phyloP scores from a whole-genome alignment of 345 rosid genomes.

The Ceriops decandra region DNA sequence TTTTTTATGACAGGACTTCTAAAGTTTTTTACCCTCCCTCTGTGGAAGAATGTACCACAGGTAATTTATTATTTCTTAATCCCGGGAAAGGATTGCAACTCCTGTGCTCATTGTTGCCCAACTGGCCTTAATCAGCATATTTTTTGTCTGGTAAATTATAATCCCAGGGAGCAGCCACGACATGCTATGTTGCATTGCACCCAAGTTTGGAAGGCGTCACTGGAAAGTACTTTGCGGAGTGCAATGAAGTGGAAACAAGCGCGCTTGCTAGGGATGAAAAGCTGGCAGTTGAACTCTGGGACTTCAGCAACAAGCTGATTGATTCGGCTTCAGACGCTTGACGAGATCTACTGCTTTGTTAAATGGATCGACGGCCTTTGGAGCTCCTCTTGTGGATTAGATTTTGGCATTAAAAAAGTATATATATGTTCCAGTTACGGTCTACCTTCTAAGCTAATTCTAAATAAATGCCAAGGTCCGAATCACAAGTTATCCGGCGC shows the following conservation, averaged over 20 bases:
- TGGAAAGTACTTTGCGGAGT: slow-evolving; percentile 75
- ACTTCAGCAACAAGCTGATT: slow-evolving; percentile 61
- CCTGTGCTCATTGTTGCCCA: neutral
- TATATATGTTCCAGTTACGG: neutral
- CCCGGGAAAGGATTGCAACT: neutral
- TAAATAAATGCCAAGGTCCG: too few relatives aligned
- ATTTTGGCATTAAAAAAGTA: too few relatives aligned
- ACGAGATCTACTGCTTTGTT: neutral
- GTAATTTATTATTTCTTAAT: slow-evolving; percentile 24
- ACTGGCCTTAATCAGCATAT: neutral
- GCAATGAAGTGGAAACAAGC: slow-evolving; percentile 66
- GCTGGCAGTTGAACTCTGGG: slow-evolving; percentile 68
- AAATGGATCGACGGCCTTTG: neutral
- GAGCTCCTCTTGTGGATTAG: neutral
- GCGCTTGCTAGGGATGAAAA: slow-evolving; percentile 47
- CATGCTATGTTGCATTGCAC: slow-evolving; percentile 81
- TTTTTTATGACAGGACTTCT: slow-evolving; percentile 43
- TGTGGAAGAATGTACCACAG: slow-evolving; percentile 92
- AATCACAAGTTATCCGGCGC: too few relatives aligned
- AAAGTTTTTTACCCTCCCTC: slow-evolving; percentile 48
- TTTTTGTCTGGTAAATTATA: too few relatives aligned
- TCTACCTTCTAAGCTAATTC: neutral
- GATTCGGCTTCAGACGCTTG: slow-evolving; percentile 18
- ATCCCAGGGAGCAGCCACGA: slow-evolving; percentile 87
- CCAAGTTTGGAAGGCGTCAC: slow-evolving; percentile 60